These are phyloP conservation scores for Huntiella abstrusa DNA, from an alignment of 2,329 filamentous ascomycete species.

Conservation along the genomic window DNA sequence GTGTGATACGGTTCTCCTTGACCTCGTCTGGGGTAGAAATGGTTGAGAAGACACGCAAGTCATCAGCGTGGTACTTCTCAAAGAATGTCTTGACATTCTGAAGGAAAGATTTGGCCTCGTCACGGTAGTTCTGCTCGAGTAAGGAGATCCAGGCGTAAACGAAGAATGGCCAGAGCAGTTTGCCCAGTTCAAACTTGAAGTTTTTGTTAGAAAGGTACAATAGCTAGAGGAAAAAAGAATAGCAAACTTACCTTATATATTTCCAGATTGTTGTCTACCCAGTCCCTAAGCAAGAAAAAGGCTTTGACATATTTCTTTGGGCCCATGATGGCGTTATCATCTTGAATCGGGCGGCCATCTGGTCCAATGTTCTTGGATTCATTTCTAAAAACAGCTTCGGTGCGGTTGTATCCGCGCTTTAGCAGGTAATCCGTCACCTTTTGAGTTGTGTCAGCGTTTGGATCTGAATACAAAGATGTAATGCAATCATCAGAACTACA, in stretches of 20 bases:
- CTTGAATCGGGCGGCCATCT: slow-evolving; percentile 56
- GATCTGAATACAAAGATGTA: too few relatives aligned
- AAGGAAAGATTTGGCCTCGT: slow-evolving; percentile 58
- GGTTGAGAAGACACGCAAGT: slow-evolving; percentile 55
- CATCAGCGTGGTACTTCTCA: slow-evolving; percentile 59
- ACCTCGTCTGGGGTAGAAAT: slow-evolving; percentile 64
- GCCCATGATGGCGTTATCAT: slow-evolving; percentile 39
- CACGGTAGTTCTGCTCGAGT: slow-evolving; percentile 48
- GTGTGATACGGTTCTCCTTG: slow-evolving; percentile 55
- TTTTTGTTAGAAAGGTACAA: neutral
- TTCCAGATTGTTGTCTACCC: slow-evolving; percentile 83
- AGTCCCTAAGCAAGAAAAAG: slow-evolving; percentile 55
- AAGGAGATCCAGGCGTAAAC: slow-evolving; percentile 82
- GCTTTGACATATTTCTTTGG: slow-evolving; percentile 63
- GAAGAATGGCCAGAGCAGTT: slow-evolving; percentile 82
- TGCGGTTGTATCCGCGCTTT: slow-evolving; percentile 85
- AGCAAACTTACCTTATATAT: slow-evolving; percentile 57
- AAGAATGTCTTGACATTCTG: slow-evolving; percentile 49
- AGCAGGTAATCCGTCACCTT: slow-evolving; percentile 81
- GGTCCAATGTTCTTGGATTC: slow-evolving; percentile 72
- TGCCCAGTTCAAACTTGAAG: slow-evolving; percentile 59
- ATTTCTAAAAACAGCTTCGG: slow-evolving; percentile 78
- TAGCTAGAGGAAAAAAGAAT: neutral
- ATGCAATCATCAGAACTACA: too few relatives aligned
- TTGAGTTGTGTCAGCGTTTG: neutral